Conservation (phyloP, 2,329 filamentous ascomycete species). For the Fonsecaea nubica region DNA sequence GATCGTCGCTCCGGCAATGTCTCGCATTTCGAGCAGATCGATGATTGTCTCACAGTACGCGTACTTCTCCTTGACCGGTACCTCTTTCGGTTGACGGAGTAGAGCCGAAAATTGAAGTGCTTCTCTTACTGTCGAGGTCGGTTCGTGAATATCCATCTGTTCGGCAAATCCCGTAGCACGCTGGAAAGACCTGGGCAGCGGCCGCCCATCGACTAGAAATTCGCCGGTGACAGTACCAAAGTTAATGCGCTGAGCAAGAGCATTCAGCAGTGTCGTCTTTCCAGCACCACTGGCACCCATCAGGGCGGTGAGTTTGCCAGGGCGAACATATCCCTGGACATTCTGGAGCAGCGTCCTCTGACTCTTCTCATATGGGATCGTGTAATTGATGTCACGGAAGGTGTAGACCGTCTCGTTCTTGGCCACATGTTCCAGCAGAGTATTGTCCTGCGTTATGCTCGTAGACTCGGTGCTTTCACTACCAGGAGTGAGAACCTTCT, state of each 20-base stretch:
- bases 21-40: constrained; percentile 71
- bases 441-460: constrained; percentile 41
- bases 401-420: constrained; percentile 77
- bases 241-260: constrained; percentile 52
- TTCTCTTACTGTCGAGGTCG: constrained; percentile 70
- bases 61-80: constrained; percentile 67
- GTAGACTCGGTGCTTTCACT: constrained; percentile 41
- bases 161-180: constrained; percentile 63
- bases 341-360: constrained; percentile 61
- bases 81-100: constrained; percentile 65
- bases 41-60: constrained; percentile 72
- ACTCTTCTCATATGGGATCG: constrained; percentile 55
- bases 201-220: constrained; percentile 55
- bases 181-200: constrained; percentile 58
- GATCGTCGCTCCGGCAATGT: constrained; percentile 69
- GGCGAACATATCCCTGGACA: constrained; percentile 75
- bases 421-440: constrained; percentile 57
- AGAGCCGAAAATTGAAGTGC: constrained; percentile 70
- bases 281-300: constrained; percentile 67
- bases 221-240: constrained; percentile 53
- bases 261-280: constrained; percentile 58
- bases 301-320: constrained; percentile 76
- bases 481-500: constrained; percentile 36
- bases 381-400: constrained; percentile 84
- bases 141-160: constrained; percentile 72